These are phyloP conservation scores for Sporothrix variecibatus DNA, from an alignment of 2,329 filamentous ascomycete genomes.

Conservation along the genomic window DNA sequence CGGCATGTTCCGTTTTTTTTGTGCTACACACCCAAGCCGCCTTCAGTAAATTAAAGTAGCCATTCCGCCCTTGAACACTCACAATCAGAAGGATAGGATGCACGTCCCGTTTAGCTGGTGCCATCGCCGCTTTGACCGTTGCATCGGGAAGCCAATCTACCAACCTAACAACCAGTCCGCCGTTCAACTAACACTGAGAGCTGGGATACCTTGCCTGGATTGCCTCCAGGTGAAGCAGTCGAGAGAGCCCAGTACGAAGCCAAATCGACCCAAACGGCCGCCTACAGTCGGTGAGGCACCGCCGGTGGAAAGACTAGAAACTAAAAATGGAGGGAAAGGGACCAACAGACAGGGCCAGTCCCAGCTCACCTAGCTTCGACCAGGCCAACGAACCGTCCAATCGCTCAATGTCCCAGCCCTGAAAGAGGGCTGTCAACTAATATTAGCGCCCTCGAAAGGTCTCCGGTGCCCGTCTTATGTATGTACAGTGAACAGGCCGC, in stretches of 20 bases:
- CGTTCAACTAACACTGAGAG: background rate
- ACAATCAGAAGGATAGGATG: background rate
- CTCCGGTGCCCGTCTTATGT: background rate
- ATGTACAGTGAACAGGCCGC: background rate
- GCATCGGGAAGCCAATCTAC: background rate
- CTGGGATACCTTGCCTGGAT: background rate
- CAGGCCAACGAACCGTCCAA: background rate
- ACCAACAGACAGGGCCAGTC: background rate
- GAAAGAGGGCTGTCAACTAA: constrained; percentile 3
- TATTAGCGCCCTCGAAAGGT: background rate
- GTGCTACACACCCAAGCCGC: background rate
- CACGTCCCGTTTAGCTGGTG: background rate
- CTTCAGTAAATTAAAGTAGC: background rate
- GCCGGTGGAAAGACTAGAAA: background rate
- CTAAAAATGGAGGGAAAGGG: background rate
- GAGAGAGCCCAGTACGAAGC: background rate
- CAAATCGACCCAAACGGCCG: background rate
- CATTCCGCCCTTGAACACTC: background rate
- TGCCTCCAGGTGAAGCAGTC: background rate
- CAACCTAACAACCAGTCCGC: background rate
- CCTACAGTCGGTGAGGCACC: background rate
- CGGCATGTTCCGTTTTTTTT: background rate
- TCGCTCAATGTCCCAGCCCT: background rate
- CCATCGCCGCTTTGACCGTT: constrained; percentile 6
- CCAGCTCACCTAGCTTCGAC: background rate